phyloP scores from a whole-genome alignment of 2,329 filamentous ascomycete species.

The Orbilia javanica region DNA sequence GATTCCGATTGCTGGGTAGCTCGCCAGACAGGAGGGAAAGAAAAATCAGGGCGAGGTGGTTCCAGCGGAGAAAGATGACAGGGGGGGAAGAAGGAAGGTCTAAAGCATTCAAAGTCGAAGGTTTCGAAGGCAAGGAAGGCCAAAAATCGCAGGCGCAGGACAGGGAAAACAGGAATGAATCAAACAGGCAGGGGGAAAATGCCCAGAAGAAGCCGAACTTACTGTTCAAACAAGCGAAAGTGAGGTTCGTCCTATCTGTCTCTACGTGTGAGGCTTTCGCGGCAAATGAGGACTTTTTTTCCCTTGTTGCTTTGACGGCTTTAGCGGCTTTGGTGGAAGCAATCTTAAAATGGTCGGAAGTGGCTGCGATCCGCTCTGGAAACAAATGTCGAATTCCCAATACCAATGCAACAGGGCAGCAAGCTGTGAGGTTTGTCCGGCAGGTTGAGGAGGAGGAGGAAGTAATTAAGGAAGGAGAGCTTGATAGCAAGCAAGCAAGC shows the following conservation, averaged over 20 bases:
- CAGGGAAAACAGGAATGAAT: slow-evolving; percentile 32
- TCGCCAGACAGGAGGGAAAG: neutral
- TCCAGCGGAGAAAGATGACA: neutral
- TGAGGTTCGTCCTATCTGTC: slow-evolving; percentile 5
- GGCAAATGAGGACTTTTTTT: slow-evolving; percentile 21
- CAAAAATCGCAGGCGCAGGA: slow-evolving; percentile 27
- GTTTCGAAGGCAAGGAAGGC: slow-evolving; percentile 7
- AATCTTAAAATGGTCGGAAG: slow-evolving; percentile 26
- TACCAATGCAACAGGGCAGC: neutral
- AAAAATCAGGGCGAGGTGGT: neutral
- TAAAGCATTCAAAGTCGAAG: slow-evolving; percentile 18
- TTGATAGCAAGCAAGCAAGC: slow-evolving; percentile 36
- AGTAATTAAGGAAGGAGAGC: slow-evolving; percentile 25
- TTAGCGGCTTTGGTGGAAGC: slow-evolving; percentile 23
- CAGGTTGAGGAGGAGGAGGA: slow-evolving; percentile 5
- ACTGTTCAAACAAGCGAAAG: slow-evolving; percentile 26
- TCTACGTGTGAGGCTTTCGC: slow-evolving; percentile 27
- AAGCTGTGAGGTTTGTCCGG: neutral
- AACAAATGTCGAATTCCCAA: slow-evolving; percentile 3
- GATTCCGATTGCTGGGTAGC: neutral
- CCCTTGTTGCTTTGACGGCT: slow-evolving; percentile 1
- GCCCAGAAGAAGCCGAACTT: neutral
- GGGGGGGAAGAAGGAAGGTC: slow-evolving; percentile 11
- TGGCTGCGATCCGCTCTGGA: slow-evolving; percentile 16
- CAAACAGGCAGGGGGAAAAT: slow-evolving; percentile 32